Evolutionary conservation across 345 rosid species (phyloP), one percentile per base, ranked within the genome.

Genomic region (Psidium guajava): DNA sequence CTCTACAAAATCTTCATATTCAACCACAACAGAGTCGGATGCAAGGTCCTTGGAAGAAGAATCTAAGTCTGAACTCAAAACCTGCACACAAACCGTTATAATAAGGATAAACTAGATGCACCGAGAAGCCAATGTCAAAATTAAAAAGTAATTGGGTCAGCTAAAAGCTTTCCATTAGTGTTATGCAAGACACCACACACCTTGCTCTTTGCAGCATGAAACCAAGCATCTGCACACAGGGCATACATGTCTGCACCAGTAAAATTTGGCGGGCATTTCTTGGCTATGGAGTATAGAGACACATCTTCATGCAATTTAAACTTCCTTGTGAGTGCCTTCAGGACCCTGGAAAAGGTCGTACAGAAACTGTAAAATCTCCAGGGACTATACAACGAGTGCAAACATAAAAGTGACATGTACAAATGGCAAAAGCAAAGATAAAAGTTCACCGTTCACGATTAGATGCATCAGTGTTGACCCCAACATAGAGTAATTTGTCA

Each of bases 211-310:
- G 98, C 99, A 85, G 98, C 99, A 64, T 95, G 94, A 92, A 97
- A 96, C 99, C 99, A 97, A 88, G 99, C 99, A 92, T 97, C 99
- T 6, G 99, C 98, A 88, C 99, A 96, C 77, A 97, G 91, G 82
- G 99, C 99, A 75, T 97, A 97, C 98, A 95, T 94, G 90, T 97
- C 99, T 75, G 99, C 99, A 36, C 99, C 99, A 44, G 99, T 97
- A 89, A 97, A 96, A 88, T 91, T 97, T 55, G 92, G 90, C 49
- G 99, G 98, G 90, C 99, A 97, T 89, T 91, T 94, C 89, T 93
- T 92, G 81, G 99, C 99, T 83, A 95, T 91, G 40, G 93, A 89
- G 87, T 87, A 91, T 84, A 97, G 98, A 80, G 99, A 95, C 42
- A 96, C 91, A 90, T 94, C 94, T 90, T 94, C 91, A 25, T 93